phyloP scores from a whole-genome alignment of 73 alveolate genomes.

The Paramecium tetraurelia region DNA sequence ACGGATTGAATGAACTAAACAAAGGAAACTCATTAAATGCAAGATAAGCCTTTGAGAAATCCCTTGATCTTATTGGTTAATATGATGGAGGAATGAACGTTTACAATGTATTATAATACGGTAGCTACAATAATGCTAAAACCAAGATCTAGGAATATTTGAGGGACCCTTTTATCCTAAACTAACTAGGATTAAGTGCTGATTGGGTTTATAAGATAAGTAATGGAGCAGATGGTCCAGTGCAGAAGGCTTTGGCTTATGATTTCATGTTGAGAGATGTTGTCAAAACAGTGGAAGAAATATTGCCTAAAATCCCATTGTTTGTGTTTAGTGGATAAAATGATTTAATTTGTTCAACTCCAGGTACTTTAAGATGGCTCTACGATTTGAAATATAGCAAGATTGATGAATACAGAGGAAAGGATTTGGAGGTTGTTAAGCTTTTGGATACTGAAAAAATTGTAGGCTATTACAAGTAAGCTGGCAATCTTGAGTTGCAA shows the following conservation, averaged over 20 bases:
- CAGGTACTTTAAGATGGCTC: conserved; percentile 12
- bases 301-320: background rate
- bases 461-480: background rate
- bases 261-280: conserved; percentile 53
- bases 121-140: background rate
- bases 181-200: background rate
- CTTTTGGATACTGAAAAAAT: background rate
- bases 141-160: background rate
- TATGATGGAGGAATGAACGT: background rate
- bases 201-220: background rate
- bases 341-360: conserved; percentile 37
- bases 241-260: background rate
- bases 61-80: background rate
- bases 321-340: conserved; percentile 22
- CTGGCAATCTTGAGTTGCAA: background rate
- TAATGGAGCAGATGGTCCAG: background rate
- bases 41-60: background rate
- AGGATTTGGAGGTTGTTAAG: background rate
- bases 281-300: background rate
- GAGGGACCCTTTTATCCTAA: background rate
- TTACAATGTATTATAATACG: background rate
- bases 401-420: background rate
- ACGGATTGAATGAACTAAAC: background rate
- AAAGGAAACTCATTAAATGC: background rate
- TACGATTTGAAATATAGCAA: background rate